Percentiles rank a stretch among this genome's conserved stretches.
Evolutionary conservation across 257 asterid species (phyloP).

Genomic region (Linaria vulgaris): DNA sequence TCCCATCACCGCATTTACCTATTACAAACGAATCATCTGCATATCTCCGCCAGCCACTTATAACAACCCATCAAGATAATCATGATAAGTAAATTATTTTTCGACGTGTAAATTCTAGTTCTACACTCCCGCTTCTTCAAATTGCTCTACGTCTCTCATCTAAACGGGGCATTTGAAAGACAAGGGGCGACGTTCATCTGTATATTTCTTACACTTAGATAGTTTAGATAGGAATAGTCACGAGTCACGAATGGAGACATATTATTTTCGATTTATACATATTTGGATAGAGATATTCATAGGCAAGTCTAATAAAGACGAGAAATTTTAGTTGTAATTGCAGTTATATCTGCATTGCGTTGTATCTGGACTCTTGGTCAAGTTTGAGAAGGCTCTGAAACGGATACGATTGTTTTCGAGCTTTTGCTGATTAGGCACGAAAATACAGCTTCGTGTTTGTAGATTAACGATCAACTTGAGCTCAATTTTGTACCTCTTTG

Average conservation of each 20-base stretch:
- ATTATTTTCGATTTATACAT: conserved; percentile 15
- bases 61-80: conserved; percentile 48
- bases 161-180: conserved; percentile 22
- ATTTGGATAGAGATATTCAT: conserved; percentile 1
- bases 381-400: no score
- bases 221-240: conserved; percentile 23
- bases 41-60: conserved; percentile 68
- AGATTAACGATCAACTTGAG: not conserved
- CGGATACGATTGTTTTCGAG: no score
- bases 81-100: conserved; percentile 50
- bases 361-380: no score
- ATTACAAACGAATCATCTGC: conserved; percentile 35
- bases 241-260: not conserved
- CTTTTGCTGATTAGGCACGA: no score
- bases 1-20: conserved; percentile 44
- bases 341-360: not conserved
- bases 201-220: conserved; percentile 27
- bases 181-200: conserved; percentile 46
- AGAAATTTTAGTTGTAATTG: conserved; percentile 9
- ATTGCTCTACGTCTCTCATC: conserved; percentile 8
- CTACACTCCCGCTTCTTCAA: conserved; percentile 29
- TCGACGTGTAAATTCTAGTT: conserved; percentile 53
- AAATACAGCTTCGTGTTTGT: no score
- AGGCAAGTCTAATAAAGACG: conserved; percentile 26
- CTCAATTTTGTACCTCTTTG: not conserved